These are phyloP conservation scores for Pseudozyma hubeiensis DNA, from an alignment of 1,284 basidiomycete species.

Conservation along the genomic window DNA sequence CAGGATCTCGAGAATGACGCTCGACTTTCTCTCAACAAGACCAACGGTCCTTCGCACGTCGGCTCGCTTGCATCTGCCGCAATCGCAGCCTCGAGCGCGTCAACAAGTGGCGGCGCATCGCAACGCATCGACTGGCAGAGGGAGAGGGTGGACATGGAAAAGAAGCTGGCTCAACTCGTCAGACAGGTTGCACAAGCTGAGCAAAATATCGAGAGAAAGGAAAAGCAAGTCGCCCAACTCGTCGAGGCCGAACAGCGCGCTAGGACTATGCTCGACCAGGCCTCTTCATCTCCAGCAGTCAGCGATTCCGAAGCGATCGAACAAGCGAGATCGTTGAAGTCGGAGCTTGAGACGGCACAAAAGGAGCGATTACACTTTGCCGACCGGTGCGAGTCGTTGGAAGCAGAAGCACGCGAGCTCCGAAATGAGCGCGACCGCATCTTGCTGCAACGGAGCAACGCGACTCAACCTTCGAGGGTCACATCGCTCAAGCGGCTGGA, in stretches of 20 bases:
- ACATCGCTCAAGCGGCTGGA: conserved; percentile 29
- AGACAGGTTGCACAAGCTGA: conserved; percentile 33
- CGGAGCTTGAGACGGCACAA: conserved; percentile 17
- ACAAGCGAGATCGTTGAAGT: conserved; percentile 10
- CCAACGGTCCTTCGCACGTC: conserved; percentile 26
- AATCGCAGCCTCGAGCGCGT: conserved; percentile 23
- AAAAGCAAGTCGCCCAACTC: conserved; percentile 30
- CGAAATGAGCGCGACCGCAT: conserved; percentile 27
- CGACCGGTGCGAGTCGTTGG: conserved; percentile 21
- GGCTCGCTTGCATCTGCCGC: conserved; percentile 29
- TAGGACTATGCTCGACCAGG: conserved; percentile 32
- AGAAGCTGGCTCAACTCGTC: conserved; percentile 33
- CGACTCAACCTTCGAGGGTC: neutral
- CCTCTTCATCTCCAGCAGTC: conserved; percentile 1
- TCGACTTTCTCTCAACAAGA: conserved; percentile 42
- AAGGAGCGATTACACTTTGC: conserved; percentile 16
- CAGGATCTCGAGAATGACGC: conserved; percentile 36
- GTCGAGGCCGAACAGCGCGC: conserved; percentile 29
- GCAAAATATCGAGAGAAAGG: conserved; percentile 27
- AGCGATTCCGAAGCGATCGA: conserved; percentile 5
- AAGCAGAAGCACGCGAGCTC: conserved; percentile 30
- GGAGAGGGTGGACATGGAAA: conserved; percentile 44
- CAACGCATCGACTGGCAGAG: conserved; percentile 40
- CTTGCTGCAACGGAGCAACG: neutral
- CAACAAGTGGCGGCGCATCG: conserved; percentile 11